These are phyloP conservation scores for Petasospora fabianii DNA, from an alignment of 1,139 yeast genomes.

Conservation along the genomic window DNA sequence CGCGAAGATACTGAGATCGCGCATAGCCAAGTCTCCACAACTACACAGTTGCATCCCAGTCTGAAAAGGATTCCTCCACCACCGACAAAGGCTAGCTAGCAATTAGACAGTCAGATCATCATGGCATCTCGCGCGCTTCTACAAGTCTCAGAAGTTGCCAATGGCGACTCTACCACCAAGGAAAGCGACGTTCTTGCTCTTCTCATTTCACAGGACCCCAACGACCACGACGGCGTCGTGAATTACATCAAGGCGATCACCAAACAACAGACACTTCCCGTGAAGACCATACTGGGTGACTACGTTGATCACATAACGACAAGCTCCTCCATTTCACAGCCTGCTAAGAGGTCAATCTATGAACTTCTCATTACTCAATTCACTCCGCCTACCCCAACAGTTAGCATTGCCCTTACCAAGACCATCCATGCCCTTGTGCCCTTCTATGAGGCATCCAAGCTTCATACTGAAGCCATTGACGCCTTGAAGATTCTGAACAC, in stretches of 20 bases:
- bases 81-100: too few relatives aligned
- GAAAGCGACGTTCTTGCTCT: conserved; percentile 15
- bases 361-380: conserved; percentile 12
- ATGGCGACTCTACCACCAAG: conserved; percentile 11
- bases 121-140: conserved; percentile 19
- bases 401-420: conserved; percentile 14
- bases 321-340: background rate
- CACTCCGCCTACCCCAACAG: conserved; percentile 21
- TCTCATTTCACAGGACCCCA: conserved; percentile 3
- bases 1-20: too few relatives aligned
- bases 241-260: conserved; percentile 14
- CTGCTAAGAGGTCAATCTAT: conserved; percentile 7
- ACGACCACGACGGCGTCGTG: conserved; percentile 4
- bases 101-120: too few relatives aligned
- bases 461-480: conserved; percentile 10
- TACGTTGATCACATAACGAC: conserved; percentile 13
- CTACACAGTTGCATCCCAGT: too few relatives aligned
- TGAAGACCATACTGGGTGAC: conserved; percentile 15
- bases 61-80: too few relatives aligned
- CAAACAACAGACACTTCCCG: conserved; percentile 22
- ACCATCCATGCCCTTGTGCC: conserved; percentile 11
- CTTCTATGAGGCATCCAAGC: conserved; percentile 12
- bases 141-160: conserved; percentile 16
- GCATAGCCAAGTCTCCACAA: too few relatives aligned
- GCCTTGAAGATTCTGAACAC: conserved; percentile 15